Percentiles rank a stretch among this genome's conserved stretches.
Evolutionary conservation across 441 rosid genomes (phyloP).

Genomic region (Erysimum cheiri): DNA sequence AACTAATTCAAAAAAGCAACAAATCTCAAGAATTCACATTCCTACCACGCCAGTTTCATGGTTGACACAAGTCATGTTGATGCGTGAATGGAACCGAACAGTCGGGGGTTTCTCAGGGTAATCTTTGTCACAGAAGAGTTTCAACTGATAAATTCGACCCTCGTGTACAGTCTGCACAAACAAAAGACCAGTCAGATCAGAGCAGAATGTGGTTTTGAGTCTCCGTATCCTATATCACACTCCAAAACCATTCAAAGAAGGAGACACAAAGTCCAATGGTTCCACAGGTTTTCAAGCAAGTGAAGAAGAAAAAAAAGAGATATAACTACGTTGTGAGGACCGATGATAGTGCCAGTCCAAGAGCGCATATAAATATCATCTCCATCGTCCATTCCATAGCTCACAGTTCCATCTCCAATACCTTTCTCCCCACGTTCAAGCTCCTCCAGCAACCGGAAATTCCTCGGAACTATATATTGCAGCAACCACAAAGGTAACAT

Average conservation of each 20-base stretch:
- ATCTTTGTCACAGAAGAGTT: slow-evolving; percentile 97
- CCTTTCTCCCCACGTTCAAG: slow-evolving; percentile 99
- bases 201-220: not conserved
- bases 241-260: not conserved
- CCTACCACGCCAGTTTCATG: slow-evolving; percentile 96
- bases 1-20: slow-evolving; percentile 5
- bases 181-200: not conserved
- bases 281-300: not conserved
- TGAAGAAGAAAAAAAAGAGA: slow-evolving; percentile 15
- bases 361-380: slow-evolving; percentile 99
- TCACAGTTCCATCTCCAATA: slow-evolving; percentile 96
- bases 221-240: not conserved
- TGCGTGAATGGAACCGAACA: slow-evolving; percentile 92
- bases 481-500: slow-evolving; percentile 43
- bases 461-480: slow-evolving; percentile 83
- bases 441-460: slow-evolving; percentile 91
- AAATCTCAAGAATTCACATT: not conserved
- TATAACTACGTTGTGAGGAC: slow-evolving; percentile 89
- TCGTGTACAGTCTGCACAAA: slow-evolving; percentile 81
- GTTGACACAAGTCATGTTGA: slow-evolving; percentile 93
- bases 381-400: slow-evolving; percentile 99
- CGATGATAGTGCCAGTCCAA: slow-evolving; percentile 98
- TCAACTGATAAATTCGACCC: slow-evolving; percentile 93
- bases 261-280: not conserved
- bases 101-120: slow-evolving; percentile 97